Evolutionary conservation across 2,329 filamentous ascomycete species (phyloP).

Genomic region (Talaromyces sp.): DNA sequence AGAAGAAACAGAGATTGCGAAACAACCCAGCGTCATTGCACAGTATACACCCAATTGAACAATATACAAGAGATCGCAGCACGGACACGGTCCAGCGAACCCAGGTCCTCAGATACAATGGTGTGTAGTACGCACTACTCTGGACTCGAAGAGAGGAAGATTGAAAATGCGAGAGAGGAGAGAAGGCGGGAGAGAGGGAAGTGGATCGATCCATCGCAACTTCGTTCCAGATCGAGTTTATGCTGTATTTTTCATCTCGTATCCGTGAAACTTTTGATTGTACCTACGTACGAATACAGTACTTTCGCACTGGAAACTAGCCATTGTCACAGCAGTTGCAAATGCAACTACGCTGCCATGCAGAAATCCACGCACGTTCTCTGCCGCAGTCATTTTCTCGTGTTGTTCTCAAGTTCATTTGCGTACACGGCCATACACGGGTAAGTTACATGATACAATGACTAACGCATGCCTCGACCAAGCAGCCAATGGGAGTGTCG

Average conservation of each 20-base stretch:
- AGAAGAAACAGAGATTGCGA: background rate
- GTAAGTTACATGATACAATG: background rate
- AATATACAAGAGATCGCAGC: background rate
- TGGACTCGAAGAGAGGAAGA: background rate
- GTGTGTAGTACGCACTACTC: background rate
- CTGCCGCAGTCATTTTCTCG: background rate
- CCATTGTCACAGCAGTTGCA: background rate
- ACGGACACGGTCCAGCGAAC: background rate
- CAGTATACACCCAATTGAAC: background rate
- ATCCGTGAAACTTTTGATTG: background rate
- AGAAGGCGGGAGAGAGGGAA: background rate
- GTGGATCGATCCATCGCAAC: slow-evolving; percentile 2
- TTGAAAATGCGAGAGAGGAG: background rate
- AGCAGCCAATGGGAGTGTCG: background rate
- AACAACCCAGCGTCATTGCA: background rate
- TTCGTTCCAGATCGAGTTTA: background rate
- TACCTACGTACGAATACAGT: background rate
- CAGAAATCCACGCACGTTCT: background rate
- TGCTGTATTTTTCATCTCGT: background rate
- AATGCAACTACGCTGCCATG: background rate
- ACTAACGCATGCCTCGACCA: background rate
- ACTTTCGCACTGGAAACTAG: background rate
- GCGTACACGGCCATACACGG: background rate
- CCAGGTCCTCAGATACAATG: background rate
- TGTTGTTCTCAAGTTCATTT: background rate